A percentile compares a stretch with the other conserved stretches of the same genome.
These are phyloP conservation scores for Gonapodya sp. DNA, from an alignment of 192 early-diverging fungal genomes.

Conservation along the genomic window DNA sequence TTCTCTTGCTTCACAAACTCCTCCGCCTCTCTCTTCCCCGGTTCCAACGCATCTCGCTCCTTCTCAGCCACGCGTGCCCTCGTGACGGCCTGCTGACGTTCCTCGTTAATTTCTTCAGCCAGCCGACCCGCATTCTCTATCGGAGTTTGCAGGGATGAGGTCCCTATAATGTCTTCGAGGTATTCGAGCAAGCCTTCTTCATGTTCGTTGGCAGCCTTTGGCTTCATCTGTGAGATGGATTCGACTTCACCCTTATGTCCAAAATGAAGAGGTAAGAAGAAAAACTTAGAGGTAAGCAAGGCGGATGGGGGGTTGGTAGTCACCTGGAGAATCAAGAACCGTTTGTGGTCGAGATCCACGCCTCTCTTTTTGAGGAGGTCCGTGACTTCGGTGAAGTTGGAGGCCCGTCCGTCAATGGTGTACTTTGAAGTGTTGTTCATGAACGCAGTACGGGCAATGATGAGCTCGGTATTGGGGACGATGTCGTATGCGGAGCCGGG, in stretches of 20 bases:
- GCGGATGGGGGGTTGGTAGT: background rate
- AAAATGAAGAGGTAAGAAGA: background rate
- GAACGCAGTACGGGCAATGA: slow-evolving; percentile 65
- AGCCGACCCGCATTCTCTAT: slow-evolving; percentile 62
- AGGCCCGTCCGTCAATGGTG: slow-evolving; percentile 52
- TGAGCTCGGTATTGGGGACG: slow-evolving; percentile 44
- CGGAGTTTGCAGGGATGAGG: slow-evolving; percentile 69
- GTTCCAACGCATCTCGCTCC: slow-evolving; percentile 72
- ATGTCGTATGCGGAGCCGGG: slow-evolving; percentile 10
- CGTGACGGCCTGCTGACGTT: slow-evolving; percentile 66
- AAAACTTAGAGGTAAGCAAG: background rate
- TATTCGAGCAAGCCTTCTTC: slow-evolving; percentile 97
- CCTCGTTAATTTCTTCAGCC: slow-evolving; percentile 69
- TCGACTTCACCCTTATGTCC: slow-evolving; percentile 99
- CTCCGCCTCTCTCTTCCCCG: slow-evolving; percentile 69
- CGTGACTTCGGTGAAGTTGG: slow-evolving; percentile 76
- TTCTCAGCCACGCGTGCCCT: slow-evolving; percentile 83
- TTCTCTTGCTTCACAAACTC: slow-evolving; percentile 73
- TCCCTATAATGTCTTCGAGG: slow-evolving; percentile 98
- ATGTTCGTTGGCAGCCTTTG: slow-evolving; percentile 79
- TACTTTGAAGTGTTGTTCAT: slow-evolving; percentile 66
- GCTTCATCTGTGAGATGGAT: slow-evolving; percentile 94
- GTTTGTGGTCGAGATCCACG: slow-evolving; percentile 94
- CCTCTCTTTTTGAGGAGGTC: slow-evolving; percentile 70
- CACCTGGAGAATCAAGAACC: slow-evolving; percentile 89